A percentile compares a stretch with the other conserved stretches of the same genome.
Evolutionary conservation across 257 asterid genomes (phyloP).

Genomic region (Rubia yunnanensis): DNA sequence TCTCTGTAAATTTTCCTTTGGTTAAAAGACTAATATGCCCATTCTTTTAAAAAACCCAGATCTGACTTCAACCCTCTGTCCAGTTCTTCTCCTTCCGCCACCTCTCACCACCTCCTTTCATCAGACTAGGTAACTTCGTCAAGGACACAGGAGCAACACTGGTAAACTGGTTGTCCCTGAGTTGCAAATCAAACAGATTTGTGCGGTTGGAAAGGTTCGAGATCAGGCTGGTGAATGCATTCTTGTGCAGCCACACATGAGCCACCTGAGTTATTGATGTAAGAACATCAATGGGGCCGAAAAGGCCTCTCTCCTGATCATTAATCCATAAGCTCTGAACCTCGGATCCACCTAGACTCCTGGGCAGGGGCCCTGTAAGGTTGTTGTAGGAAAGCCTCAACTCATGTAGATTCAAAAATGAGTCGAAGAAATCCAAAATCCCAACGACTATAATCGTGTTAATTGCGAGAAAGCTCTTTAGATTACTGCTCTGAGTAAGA

Average conservation of each 20-base stretch:
- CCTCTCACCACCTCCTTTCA: too few relatives aligned
- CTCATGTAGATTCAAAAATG: constrained; percentile 49
- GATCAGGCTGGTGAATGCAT: constrained; percentile 59
- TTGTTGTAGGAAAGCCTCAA: constrained; percentile 67
- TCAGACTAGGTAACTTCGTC: constrained; percentile 38
- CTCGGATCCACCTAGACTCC: constrained; percentile 52
- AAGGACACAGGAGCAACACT: constrained; percentile 61
- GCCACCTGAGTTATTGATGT: constrained; percentile 51
- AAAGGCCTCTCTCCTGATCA: constrained; percentile 47
- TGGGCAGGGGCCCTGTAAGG: constrained; percentile 61
- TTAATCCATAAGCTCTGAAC: constrained; percentile 71
- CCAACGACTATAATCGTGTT: constrained; percentile 42
- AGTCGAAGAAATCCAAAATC: constrained; percentile 58
- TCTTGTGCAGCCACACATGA: constrained; percentile 79
- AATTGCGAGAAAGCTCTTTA: constrained; percentile 44
- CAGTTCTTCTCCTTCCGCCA: too few relatives aligned
- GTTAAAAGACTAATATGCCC: too few relatives aligned
- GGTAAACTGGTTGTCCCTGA: constrained; percentile 72
- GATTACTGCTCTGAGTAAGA: constrained; percentile 40
- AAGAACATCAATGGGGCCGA: constrained; percentile 56
- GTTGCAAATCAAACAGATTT: constrained; percentile 61
- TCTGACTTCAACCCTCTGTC: too few relatives aligned
- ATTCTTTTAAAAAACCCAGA: too few relatives aligned
- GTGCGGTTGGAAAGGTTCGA: constrained; percentile 71
- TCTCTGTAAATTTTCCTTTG: too few relatives aligned